These are phyloP conservation scores for Stephania cephalantha DNA, from an alignment of 164 flowering plant genomes.

Conservation along the genomic window DNA sequence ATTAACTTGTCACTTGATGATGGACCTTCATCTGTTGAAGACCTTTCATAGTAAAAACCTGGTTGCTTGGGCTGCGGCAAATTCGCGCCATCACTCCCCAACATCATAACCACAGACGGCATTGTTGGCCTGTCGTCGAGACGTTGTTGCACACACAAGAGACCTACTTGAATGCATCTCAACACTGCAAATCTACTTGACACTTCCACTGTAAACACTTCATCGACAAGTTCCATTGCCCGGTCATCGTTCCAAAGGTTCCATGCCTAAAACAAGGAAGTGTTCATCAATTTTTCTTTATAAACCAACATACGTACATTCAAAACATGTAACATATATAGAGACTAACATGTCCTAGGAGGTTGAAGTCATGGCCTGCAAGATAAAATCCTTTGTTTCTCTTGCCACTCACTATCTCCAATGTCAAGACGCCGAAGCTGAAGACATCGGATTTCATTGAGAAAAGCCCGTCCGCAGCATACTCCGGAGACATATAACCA, in stretches of 20 bases:
- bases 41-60: constrained; percentile 20
- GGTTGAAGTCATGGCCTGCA: constrained; percentile 2
- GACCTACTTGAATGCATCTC: constrained; percentile 20
- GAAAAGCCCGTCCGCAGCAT: constrained; percentile 4
- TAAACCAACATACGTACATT: not conserved
- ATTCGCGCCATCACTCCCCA: constrained; percentile 18
- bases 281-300: not conserved
- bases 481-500: constrained; percentile 7
- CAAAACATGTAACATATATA: not conserved
- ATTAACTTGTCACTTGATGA: constrained; percentile 7
- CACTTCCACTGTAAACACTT: constrained; percentile 2
- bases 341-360: constrained; percentile 8
- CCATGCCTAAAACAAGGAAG: constrained; percentile 21
- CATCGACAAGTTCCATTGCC: constrained; percentile 13
- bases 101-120: constrained; percentile 26
- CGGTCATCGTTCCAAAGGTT: constrained; percentile 19
- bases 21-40: not conserved
- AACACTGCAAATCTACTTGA: constrained; percentile 6
- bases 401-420: constrained; percentile 8
- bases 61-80: constrained; percentile 26
- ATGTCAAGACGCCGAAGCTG: constrained; percentile 8
- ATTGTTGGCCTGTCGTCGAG: constrained; percentile 31
- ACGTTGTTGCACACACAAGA: constrained; percentile 25
- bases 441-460: constrained; percentile 6
- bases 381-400: constrained; percentile 4